These are phyloP conservation scores for Isatis lusitanica DNA, from an alignment of 441 rosid species.

Conservation along the genomic window DNA sequence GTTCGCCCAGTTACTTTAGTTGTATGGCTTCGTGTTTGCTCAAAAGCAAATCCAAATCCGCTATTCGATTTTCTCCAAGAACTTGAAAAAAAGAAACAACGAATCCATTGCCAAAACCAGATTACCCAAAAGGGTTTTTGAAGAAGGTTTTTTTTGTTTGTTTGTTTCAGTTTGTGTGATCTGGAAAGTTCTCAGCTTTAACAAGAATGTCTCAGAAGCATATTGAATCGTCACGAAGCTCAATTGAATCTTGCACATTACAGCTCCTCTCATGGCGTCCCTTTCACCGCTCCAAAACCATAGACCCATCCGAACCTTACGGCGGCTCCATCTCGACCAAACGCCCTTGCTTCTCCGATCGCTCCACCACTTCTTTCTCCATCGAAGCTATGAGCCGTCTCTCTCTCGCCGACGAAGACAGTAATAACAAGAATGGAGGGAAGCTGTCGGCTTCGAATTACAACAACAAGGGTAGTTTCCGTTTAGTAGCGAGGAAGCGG, in stretches of 20 bases:
- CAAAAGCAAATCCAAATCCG: slow-evolving; percentile 17
- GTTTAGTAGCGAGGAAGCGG: slow-evolving; percentile 64
- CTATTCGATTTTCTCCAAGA: neutral
- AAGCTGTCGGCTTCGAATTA: slow-evolving; percentile 36
- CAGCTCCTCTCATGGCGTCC: slow-evolving; percentile 80
- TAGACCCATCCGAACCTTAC: slow-evolving; percentile 46
- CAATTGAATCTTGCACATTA: slow-evolving; percentile 75
- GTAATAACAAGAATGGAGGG: slow-evolving; percentile 44
- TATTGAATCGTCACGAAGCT: slow-evolving; percentile 50
- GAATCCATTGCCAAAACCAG: slow-evolving; percentile 9
- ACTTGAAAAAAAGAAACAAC: neutral
- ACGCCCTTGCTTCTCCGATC: slow-evolving; percentile 95
- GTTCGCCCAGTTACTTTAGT: neutral
- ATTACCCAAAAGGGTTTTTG: neutral
- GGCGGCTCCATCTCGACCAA: slow-evolving; percentile 43
- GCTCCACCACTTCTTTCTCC: slow-evolving; percentile 85
- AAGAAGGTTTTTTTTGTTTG: neutral
- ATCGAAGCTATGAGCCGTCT: slow-evolving; percentile 71
- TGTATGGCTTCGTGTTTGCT: slow-evolving; percentile 4
- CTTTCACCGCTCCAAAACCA: slow-evolving; percentile 57
- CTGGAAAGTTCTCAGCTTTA: slow-evolving; percentile 18
- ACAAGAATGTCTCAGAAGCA: slow-evolving; percentile 51
- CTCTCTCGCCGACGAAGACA: slow-evolving; percentile 62
- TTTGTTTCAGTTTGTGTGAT: neutral
- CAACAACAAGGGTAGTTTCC: slow-evolving; percentile 43